These are phyloP conservation scores for Backusella luteola DNA, from an alignment of 192 early-diverging fungal species.

Conservation along the genomic window DNA sequence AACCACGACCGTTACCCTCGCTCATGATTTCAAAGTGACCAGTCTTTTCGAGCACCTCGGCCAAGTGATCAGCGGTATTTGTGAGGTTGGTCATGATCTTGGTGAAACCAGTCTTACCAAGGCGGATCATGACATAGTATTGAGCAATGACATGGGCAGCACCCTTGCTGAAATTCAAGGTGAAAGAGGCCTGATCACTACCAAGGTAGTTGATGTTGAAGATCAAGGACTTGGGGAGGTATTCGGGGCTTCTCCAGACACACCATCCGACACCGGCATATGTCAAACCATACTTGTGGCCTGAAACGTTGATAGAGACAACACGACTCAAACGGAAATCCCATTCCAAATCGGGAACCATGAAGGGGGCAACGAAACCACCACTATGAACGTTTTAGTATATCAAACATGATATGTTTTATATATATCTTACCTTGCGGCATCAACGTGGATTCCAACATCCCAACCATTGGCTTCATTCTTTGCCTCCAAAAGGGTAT, in stretches of 20 bases:
- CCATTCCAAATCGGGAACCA: conserved; percentile 70
- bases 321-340: conserved; percentile 67
- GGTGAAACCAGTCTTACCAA: conserved; percentile 65
- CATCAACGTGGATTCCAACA: conserved; percentile 83
- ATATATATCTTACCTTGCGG: conserved; percentile 44
- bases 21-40: conserved; percentile 59
- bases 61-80: conserved; percentile 56
- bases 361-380: conserved; percentile 84
- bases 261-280: conserved; percentile 85
- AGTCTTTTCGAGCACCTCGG: conserved; percentile 51
- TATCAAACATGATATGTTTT: background rate
- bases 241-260: conserved; percentile 67
- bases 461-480: conserved; percentile 63
- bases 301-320: conserved; percentile 78
- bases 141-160: conserved; percentile 70
- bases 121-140: conserved; percentile 79
- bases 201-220: conserved; percentile 53
- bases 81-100: conserved; percentile 64
- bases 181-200: conserved; percentile 51
- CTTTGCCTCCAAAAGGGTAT: conserved; percentile 60
- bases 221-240: conserved; percentile 72
- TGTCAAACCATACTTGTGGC: conserved; percentile 69
- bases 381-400: conserved; percentile 44
- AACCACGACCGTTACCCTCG: conserved; percentile 39
- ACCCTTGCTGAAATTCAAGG: conserved; percentile 74